phyloP scores from a whole-genome alignment of 2,329 filamentous ascomycete species.

The Botrytis galanthina region DNA sequence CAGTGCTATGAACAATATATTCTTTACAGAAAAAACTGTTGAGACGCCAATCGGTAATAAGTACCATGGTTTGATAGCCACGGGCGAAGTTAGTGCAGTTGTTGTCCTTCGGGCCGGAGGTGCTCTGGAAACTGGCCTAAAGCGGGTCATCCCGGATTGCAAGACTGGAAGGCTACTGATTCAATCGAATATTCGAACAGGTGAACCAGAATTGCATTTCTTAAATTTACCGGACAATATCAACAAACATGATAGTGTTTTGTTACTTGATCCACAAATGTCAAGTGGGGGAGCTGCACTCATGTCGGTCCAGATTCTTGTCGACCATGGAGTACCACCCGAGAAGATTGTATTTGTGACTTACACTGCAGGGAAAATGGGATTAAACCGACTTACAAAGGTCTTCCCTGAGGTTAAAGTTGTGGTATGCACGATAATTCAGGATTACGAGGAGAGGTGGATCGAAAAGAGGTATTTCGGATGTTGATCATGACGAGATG shows the following conservation, averaged over 20 bases:
- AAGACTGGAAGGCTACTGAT: conserved; percentile 86
- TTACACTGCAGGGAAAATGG: conserved; percentile 82
- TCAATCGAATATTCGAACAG: conserved; percentile 79
- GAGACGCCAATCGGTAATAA: conserved; percentile 66
- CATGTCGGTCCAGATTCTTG: conserved; percentile 94
- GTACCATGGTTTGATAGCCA: conserved; percentile 70
- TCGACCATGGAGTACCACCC: conserved; percentile 87
- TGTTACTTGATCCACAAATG: conserved; percentile 93
- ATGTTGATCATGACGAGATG: conserved; percentile 52
- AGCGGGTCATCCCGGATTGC: conserved; percentile 89
- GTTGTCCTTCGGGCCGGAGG: conserved; percentile 86
- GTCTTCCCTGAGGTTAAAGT: conserved; percentile 87
- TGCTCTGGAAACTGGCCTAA: conserved; percentile 81
- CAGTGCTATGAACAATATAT: conserved; percentile 74
- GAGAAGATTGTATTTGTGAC: conserved; percentile 89
- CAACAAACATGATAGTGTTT: conserved; percentile 70
- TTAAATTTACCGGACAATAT: conserved; percentile 76
- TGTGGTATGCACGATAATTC: conserved; percentile 78
- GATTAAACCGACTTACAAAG: conserved; percentile 78
- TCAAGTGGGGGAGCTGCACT: conserved; percentile 79
- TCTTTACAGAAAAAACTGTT: conserved; percentile 63
- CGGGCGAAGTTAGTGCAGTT: conserved; percentile 78
- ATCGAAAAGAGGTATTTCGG: conserved; percentile 86
- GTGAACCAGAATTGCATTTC: conserved; percentile 92
- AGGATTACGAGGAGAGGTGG: conserved; percentile 83